Evolutionary conservation across 1,284 basidiomycete species (phyloP).

Genomic region (Leccinum huronense): DNA sequence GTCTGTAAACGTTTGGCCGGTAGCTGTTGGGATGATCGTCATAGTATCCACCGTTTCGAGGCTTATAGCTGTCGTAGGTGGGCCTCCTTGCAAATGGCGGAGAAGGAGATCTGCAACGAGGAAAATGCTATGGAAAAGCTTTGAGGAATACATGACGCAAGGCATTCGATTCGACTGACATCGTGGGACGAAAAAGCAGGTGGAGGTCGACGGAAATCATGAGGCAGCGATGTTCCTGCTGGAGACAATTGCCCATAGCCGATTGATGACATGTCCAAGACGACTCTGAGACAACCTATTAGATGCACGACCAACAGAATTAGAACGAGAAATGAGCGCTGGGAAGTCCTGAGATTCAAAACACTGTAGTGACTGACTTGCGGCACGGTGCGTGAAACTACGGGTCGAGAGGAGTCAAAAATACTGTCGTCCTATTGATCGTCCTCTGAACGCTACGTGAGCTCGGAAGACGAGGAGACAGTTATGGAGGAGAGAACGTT

Average conservation of each 20-base stretch:
- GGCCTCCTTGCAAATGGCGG: conserved; percentile 43
- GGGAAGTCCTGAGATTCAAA: conserved; percentile 9
- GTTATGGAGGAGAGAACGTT: conserved; percentile 28
- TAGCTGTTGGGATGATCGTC: conserved; percentile 45
- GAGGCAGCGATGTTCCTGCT: conserved; percentile 23
- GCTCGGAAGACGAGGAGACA: conserved; percentile 20
- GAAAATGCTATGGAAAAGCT: conserved; percentile 40
- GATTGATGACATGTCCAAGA: conserved; percentile 30
- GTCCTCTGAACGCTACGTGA: conserved; percentile 13
- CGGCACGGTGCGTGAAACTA: conserved; percentile 12
- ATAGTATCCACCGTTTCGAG: conserved; percentile 42
- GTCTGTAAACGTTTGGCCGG: conserved; percentile 38
- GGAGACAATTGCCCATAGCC: conserved; percentile 30
- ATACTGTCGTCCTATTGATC: conserved; percentile 11
- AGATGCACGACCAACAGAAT: conserved; percentile 9
- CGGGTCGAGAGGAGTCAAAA: conserved; percentile 4
- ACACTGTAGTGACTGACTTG: conserved; percentile 6
- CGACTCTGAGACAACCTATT: conserved; percentile 6
- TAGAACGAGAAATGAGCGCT: conserved; percentile 12
- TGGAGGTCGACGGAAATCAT: conserved; percentile 34
- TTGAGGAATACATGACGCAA: conserved; percentile 24
- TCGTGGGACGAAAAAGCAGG: conserved; percentile 30
- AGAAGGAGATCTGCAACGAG: conserved; percentile 46
- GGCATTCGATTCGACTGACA: conserved; percentile 34
- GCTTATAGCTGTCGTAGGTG: conserved; percentile 53